Conservation (phyloP, 129 eudicot species). For the Pseudognaphalium luteoalbum region DNA sequence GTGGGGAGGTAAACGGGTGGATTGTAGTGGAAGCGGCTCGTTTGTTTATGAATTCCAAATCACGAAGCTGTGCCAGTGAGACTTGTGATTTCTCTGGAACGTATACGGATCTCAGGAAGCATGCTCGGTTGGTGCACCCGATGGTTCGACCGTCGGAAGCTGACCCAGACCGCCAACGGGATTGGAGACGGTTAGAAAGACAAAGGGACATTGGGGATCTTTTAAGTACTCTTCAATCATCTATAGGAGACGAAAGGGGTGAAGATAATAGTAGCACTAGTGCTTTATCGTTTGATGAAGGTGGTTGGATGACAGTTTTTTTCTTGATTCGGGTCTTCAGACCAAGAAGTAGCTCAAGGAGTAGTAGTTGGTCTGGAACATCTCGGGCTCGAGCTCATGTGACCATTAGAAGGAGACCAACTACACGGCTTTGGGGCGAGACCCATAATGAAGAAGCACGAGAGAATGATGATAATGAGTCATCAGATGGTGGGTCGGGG, state of each 20-base stretch:
- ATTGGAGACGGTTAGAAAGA: slow-evolving; percentile 81
- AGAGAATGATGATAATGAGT: slow-evolving; percentile 58
- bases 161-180: slow-evolving; percentile 81
- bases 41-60: slow-evolving; percentile 62
- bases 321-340: slow-evolving; percentile 71
- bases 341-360: slow-evolving; percentile 51
- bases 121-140: slow-evolving; percentile 79
- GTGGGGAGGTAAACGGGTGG: slow-evolving; percentile 79
- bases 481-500: slow-evolving; percentile 56
- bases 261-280: slow-evolving; percentile 38
- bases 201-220: slow-evolving; percentile 86
- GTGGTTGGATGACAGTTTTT: slow-evolving; percentile 75
- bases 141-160: slow-evolving; percentile 74
- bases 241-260: slow-evolving; percentile 61
- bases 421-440: slow-evolving; percentile 78
- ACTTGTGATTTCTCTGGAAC: slow-evolving; percentile 74
- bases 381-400: slow-evolving; percentile 62
- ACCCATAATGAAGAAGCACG: slow-evolving; percentile 52
- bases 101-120: slow-evolving; percentile 74
- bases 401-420: slow-evolving; percentile 67
- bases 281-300: slow-evolving; percentile 58
- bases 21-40: slow-evolving; percentile 86
- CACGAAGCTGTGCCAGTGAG: slow-evolving; percentile 81
- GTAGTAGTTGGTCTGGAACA: slow-evolving; percentile 65
- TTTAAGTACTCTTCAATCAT: slow-evolving; percentile 71